Evolutionary conservation across 352 stramenopile species (phyloP).

Genomic region (Pythium vanterpoolii): DNA sequence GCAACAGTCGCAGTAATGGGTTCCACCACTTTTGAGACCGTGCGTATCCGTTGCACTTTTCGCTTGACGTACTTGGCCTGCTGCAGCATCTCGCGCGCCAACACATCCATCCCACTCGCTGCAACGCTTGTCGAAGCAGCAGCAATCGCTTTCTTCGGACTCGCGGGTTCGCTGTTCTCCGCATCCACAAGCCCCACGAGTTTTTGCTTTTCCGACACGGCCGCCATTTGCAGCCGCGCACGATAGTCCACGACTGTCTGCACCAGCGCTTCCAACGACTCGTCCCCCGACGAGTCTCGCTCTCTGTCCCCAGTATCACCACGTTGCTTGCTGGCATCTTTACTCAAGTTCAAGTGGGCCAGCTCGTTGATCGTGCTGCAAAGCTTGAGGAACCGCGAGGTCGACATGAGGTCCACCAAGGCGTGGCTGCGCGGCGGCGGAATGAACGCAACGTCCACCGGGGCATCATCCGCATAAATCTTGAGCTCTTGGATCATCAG

Average conservation of each 20-base stretch:
- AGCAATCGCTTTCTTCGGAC: neutral
- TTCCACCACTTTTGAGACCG: slow-evolving; percentile 10
- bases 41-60: slow-evolving; percentile 30
- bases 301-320: neutral
- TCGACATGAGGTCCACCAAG: slow-evolving; percentile 68
- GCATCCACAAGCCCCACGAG: slow-evolving; percentile 25
- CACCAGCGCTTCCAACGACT: slow-evolving; percentile 50
- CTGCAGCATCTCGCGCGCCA: slow-evolving; percentile 19
- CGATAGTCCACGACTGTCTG: slow-evolving; percentile 73
- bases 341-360: slow-evolving; percentile 44
- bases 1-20: slow-evolving; percentile 2
- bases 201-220: slow-evolving; percentile 68
- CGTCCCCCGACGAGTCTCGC: neutral
- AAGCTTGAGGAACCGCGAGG: slow-evolving; percentile 66
- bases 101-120: neutral
- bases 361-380: slow-evolving; percentile 74
- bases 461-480: slow-evolving; percentile 50
- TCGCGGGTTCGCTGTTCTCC: neutral
- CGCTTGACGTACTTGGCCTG: slow-evolving; percentile 52
- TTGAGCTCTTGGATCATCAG: slow-evolving; percentile 72
- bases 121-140: neutral
- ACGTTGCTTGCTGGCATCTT: neutral
- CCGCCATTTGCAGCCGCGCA: slow-evolving; percentile 68
- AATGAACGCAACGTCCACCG: slow-evolving; percentile 46
- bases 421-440: slow-evolving; percentile 46